Percentiles rank a stretch among this genome's conserved stretches.
Conservation (phyloP, 371 early-diverging fungal species). For the Chytridium lagenaria region DNA sequence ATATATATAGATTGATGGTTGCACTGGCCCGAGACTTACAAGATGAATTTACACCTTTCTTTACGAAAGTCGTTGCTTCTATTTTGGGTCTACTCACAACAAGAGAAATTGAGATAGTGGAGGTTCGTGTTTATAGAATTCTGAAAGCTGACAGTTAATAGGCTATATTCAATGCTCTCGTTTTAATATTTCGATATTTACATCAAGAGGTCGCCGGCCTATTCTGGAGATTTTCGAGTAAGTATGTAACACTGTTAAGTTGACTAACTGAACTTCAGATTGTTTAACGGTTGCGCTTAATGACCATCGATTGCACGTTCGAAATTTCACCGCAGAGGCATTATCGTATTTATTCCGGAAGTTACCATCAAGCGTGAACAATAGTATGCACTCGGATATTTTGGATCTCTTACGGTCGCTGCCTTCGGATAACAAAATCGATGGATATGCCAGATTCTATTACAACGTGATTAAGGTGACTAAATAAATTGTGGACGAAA, state of each 20-base stretch:
- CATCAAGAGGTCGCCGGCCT: slow-evolving; percentile 71
- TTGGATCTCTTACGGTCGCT: slow-evolving; percentile 60
- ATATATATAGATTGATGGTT: slow-evolving; percentile 77
- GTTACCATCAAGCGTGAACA: slow-evolving; percentile 59
- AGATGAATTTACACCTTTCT: slow-evolving; percentile 87
- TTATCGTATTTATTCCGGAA: slow-evolving; percentile 90
- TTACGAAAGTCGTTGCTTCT: slow-evolving; percentile 63
- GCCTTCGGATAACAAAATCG: slow-evolving; percentile 62
- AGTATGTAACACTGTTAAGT: slow-evolving; percentile 9
- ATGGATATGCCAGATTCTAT: slow-evolving; percentile 79
- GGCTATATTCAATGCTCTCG: slow-evolving; percentile 85
- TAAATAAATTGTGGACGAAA: background rate
- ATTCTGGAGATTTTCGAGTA: slow-evolving; percentile 72
- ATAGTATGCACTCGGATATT: slow-evolving; percentile 63
- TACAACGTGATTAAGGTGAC: slow-evolving; percentile 77
- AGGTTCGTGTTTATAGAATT: slow-evolving; percentile 58
- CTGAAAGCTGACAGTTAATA: slow-evolving; percentile 40
- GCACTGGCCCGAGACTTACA: slow-evolving; percentile 89
- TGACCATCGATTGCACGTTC: slow-evolving; percentile 65
- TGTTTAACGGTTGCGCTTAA: slow-evolving; percentile 14
- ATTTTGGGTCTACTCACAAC: slow-evolving; percentile 70
- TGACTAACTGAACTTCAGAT: slow-evolving; percentile 10
- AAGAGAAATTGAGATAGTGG: slow-evolving; percentile 72
- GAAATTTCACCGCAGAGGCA: slow-evolving; percentile 90
- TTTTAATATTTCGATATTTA: slow-evolving; percentile 89